Base-by-base conservation (phyloP, 768 basidiomycete species). In the Rhizopogon vinicolor region DNA sequence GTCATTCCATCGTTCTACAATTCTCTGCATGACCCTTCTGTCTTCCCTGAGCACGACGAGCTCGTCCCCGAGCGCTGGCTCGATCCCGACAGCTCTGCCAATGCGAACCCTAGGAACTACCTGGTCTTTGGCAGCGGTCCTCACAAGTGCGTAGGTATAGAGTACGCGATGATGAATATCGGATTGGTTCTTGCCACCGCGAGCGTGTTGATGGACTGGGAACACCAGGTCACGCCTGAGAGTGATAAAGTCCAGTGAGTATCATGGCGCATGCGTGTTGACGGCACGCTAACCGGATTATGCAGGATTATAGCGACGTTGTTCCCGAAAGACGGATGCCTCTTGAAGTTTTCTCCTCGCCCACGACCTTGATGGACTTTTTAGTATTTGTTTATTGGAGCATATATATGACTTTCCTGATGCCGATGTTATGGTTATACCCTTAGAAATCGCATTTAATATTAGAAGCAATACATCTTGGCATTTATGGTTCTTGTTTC, bases 21-120 rank as follows among this genome's bases (percentile, higher is more conserved):
- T 68, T 93, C 96, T 5, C 77, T 96, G 43, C 95, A 98, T 68
- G 97, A 99, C 71, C 81, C 88, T 31, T 76, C 78, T 44, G 82
- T 94, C 42, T 99, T 89, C 78, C 89, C 91, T 31, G 82, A 93
- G 40, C 96, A 95, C 12, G 90, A 94, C 37, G 67, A 70, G 46
- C 86, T 98, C 71, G 57, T 75, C 13, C 97, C 97, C 7, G 95
- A 98, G 66, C 86, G 97, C 55, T 99, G 94, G 93, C 78, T 99
- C 49, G 91, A 96, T 65, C 79, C 87, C 31, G 70, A 83, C n/a
- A 80, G 85, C 58, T 72, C 79, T 14, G 94, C 96, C 51, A 89
- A 88, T 69, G 72, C 78, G 52, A 90, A 91, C 69, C 93, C 96
- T 40, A 87, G 91, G 74, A 97, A 98, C 74, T 25, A 25, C 25